Conservation (phyloP, 768 basidiomycete genomes). For the Termitomyces sp. region DNA sequence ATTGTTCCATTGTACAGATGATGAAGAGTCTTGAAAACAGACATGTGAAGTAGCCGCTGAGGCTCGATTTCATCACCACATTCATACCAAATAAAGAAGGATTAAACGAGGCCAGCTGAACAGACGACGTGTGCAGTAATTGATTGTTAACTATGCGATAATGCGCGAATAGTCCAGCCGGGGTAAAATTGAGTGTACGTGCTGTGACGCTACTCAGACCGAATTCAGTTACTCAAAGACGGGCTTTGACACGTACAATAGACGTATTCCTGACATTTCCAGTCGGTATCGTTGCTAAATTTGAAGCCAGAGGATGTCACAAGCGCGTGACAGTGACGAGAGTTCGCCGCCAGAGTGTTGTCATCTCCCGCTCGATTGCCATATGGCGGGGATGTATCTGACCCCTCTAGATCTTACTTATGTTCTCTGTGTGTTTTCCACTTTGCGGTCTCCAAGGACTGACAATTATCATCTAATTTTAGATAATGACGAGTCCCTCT, state of each 20-base stretch:
- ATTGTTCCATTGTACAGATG: not conserved
- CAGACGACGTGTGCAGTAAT: not conserved
- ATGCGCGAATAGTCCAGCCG: not conserved
- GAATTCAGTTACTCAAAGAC: no score
- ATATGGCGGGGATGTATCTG: slow-evolving; percentile 1
- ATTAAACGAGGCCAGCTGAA: not conserved
- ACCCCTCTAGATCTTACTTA: slow-evolving; percentile 62
- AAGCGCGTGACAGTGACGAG: not conserved
- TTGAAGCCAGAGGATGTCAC: not conserved
- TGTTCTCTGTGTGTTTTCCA: slow-evolving; percentile 43
- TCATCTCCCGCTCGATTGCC: not conserved
- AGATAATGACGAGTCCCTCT: slow-evolving; percentile 60
- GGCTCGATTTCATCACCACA: not conserved
- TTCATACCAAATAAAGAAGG: not conserved
- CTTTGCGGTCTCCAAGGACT: not conserved
- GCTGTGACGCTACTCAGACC: not conserved
- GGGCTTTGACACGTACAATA: no score
- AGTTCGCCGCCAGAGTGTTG: not conserved
- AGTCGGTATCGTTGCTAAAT: no score
- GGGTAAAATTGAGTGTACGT: no score
- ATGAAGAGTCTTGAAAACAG: not conserved
- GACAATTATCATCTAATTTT: not conserved
- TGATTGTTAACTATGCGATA: not conserved
- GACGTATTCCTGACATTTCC: not conserved
- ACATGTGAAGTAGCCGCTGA: no score